Evolutionary conservation across 1,284 basidiomycete species (phyloP), one percentile per base, ranked within the genome.

Genomic region (Cryptococcus maquisensis): DNA sequence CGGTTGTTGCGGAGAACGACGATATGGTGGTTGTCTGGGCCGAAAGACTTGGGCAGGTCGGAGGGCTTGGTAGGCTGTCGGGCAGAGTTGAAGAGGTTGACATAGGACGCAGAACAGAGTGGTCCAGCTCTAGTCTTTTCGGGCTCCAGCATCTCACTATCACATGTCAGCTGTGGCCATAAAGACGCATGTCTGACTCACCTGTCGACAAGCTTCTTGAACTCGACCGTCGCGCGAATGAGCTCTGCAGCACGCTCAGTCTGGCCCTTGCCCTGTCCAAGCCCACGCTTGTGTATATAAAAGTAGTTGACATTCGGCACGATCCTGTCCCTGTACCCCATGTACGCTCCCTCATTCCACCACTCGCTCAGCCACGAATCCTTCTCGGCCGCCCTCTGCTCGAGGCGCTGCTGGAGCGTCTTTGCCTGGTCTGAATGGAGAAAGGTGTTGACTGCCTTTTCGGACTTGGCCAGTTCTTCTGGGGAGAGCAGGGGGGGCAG

Each of bases 231-330:
- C 8, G 87, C 88, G 77, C 91, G 90, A 67, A 94, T 70, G 43
- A 96, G 79, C 64, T 83, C 81, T 3, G 92, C 90, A 1, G 91
- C 91, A 7, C 91, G 79, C 67, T 80, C 79, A 4, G 83, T 83
- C 54, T 86, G 83, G 23, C 80, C 78, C 44, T 80, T 80, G 49
- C 81, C 73, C 74, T 64, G 72, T 26, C 77, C 74, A 49, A 77
- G 77, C 66, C 90, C 89, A 56, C 87, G 83, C 61, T 86, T 76
- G 75, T 98, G 94, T 12, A 93, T 81, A 75, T 93, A 98, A 78
- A 88, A 98, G 80, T 98, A 98, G 80, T 86, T 91, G 67, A 96
- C 92, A 67, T 86, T 90, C 21, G 95, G 91, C 24, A 97, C 87
- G 37, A 97, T 89, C 5, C 94, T 86, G 64, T 96, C 81, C 36